Conservation (phyloP, 176 grass and related monocot genomes). For the Juncus inflexus region DNA sequence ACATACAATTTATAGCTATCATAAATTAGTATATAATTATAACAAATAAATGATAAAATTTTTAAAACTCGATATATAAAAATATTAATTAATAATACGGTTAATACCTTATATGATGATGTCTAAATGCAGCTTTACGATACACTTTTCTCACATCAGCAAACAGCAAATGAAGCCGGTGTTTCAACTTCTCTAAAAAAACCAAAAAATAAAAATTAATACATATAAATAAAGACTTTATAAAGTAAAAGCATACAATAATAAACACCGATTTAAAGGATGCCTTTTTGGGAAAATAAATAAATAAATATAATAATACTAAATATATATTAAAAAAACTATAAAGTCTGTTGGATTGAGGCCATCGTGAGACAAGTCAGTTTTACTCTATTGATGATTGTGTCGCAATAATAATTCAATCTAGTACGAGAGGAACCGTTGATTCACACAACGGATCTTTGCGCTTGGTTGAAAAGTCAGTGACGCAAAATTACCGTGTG, state of each 20-base stretch:
- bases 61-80: no score
- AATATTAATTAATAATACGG: constrained; percentile 24
- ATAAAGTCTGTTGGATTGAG: no score
- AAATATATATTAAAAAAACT: no score
- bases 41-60: constrained; percentile 2
- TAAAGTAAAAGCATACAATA: constrained; percentile 62
- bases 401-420: no score
- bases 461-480: constrained; percentile 58
- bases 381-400: no score
- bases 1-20: background rate
- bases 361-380: no score
- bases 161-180: constrained; percentile 49
- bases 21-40: constrained; percentile 17
- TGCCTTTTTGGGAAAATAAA: constrained; percentile 38
- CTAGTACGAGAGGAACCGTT: no score
- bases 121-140: constrained; percentile 74
- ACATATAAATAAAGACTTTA: background rate
- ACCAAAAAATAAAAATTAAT: background rate
- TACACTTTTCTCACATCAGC: constrained; percentile 81
- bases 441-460: constrained; percentile 17
- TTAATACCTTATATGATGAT: constrained; percentile 90
- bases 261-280: constrained; percentile 63
- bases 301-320: no score
- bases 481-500: constrained; percentile 59
- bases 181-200: constrained; percentile 53